Base-by-base conservation (phyloP, 106 monocot species). In the Apostasia shenzhenica region DNA sequence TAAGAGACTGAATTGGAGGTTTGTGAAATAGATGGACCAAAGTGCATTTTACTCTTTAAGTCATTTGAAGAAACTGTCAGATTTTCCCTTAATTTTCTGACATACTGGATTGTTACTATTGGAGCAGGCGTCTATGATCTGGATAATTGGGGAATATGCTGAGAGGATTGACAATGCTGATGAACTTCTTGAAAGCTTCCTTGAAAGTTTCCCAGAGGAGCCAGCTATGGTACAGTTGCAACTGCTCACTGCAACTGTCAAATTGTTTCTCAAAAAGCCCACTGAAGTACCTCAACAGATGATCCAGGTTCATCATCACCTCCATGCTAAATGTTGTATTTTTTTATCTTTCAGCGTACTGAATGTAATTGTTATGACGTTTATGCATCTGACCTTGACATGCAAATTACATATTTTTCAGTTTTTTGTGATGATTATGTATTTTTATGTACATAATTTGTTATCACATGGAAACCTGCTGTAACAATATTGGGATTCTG, bases 101-200 rank as follows among this genome's bases (percentile, higher is more conserved):
- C 26, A 48, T 68, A 52, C 48, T 57, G 5, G 70, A 65, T 39
- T 69, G 67, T 8, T 56, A 5, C 59, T 44, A 14, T 73, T 64
- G 39, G 6, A 68, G 7, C 73, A 99, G 97, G 97, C 97, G 65
- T 99, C 97, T 54, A 99, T 99, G 97, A 99, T 99, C 54, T 99
- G 97, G 97, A 99, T 99, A 68, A 99, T 99, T 80, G 97, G 97
- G 6, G 97, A 99, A 73, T 99, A 99, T 81, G 97, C 97, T 41
- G 97, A 99, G 79, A 93, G 97, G 75, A 99, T 99, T 73, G 97
- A 99, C 76, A 99, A 99, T 83, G 97, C 97, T 72, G 97, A 99
- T 73, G 97, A 99, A 61, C 97, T 99, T 13, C 92, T 99, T 56
- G 97, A 99, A 72, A 99, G 93, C 77, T 99, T 99, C 60, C 81